A percentile compares a stretch with the other conserved stretches of the same genome.
Evolutionary conservation across 1,284 basidiomycete species (phyloP).

Genomic region (Heterobasidion parviporum): DNA sequence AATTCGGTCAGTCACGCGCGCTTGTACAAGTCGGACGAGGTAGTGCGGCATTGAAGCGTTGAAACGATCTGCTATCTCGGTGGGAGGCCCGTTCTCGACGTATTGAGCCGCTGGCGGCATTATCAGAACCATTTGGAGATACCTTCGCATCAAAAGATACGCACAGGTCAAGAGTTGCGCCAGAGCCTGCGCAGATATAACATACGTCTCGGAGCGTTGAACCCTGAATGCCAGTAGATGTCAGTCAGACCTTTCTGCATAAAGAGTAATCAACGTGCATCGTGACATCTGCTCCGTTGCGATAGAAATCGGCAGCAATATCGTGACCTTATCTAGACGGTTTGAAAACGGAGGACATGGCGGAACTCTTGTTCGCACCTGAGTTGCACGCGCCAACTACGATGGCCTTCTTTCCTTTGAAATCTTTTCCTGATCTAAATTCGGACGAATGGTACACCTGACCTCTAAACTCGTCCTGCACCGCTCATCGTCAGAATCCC

Average conservation of each 20-base stretch:
- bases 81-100: background rate
- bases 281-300: slow-evolving; percentile 33
- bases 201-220: slow-evolving; percentile 54
- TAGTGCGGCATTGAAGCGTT: background rate
- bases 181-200: slow-evolving; percentile 43
- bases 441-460: slow-evolving; percentile 33
- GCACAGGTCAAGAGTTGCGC: slow-evolving; percentile 23
- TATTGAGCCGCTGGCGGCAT: background rate
- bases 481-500: background rate
- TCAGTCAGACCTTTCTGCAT: background rate
- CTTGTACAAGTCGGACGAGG: background rate
- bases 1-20: background rate
- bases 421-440: slow-evolving; percentile 30
- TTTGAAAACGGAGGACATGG: background rate
- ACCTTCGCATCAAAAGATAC: slow-evolving; percentile 25
- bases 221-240: slow-evolving; percentile 26
- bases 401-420: slow-evolving; percentile 36
- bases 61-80: background rate
- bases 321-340: slow-evolving; percentile 23
- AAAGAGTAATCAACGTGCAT: background rate
- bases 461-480: slow-evolving; percentile 34
- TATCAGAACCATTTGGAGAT: slow-evolving; percentile 4
- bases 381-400: slow-evolving; percentile 46
- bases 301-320: slow-evolving; percentile 34
- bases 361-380: slow-evolving; percentile 18